Evolutionary conservation across 139 green algal genomes (phyloP).

Genomic region (Volvox africanus): DNA sequence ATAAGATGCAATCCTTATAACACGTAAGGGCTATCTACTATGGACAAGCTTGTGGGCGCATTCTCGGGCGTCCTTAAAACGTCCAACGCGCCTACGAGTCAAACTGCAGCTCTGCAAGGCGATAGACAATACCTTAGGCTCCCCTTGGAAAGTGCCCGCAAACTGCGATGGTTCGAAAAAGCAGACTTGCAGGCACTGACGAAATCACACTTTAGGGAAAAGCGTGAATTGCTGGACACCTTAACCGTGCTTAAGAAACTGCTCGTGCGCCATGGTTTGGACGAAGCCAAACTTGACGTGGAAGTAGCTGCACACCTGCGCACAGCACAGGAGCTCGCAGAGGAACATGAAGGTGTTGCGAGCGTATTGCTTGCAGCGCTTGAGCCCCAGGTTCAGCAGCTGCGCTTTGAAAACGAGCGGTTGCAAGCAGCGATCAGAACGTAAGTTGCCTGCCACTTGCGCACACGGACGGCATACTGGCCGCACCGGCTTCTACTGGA

Average conservation of each 20-base stretch:
- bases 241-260: constrained; percentile 61
- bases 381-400: constrained; percentile 28
- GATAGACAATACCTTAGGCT: constrained; percentile 51
- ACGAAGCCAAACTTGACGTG: constrained; percentile 47
- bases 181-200: constrained; percentile 62
- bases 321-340: constrained; percentile 33
- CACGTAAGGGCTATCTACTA: background rate
- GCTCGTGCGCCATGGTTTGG: constrained; percentile 48
- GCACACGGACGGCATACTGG: no score
- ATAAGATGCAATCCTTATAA: no score
- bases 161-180: constrained; percentile 78
- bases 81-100: no score
- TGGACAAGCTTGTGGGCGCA: constrained; percentile 28
- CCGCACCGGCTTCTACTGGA: background rate
- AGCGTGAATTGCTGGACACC: constrained; percentile 64
- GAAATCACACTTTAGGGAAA: constrained; percentile 64
- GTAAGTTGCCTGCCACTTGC: background rate
- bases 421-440: constrained; percentile 47
- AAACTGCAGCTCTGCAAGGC: background rate
- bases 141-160: constrained; percentile 70
- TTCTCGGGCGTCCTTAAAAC: constrained; percentile 1
- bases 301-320: constrained; percentile 23
- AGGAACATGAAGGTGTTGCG: constrained; percentile 50
- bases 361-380: constrained; percentile 56
- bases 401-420: constrained; percentile 32